phyloP scores from a whole-genome alignment of 345 rosid genomes.

The Hibiscus trionum region DNA sequence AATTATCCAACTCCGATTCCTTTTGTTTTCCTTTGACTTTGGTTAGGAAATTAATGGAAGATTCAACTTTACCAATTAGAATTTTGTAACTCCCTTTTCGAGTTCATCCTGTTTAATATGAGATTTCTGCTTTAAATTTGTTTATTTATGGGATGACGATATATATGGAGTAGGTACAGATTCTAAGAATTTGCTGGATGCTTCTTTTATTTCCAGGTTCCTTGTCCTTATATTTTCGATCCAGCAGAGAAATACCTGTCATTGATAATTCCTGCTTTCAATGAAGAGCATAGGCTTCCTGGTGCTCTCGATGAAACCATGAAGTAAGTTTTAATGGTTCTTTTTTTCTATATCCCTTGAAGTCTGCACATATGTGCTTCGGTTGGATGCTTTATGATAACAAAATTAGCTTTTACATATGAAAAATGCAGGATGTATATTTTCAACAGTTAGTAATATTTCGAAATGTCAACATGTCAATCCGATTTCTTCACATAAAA shows the following conservation, averaged over 20 bases:
- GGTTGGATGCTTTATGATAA: neutral
- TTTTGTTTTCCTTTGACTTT: neutral
- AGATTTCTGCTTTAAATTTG: neutral
- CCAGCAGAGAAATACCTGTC: constrained; percentile 84
- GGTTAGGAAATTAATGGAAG: neutral
- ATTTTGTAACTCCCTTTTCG: neutral
- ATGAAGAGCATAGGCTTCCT: constrained; percentile 91
- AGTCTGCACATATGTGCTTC: neutral
- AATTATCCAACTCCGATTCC: neutral
- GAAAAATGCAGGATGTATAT: neutral
- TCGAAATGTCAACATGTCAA: neutral
- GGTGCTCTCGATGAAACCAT: constrained; percentile 80
- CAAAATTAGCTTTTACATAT: neutral
- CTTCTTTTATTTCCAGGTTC: constrained; percentile 38
- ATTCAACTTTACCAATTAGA: neutral
- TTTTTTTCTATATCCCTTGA: neutral
- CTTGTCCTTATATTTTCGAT: constrained; percentile 50
- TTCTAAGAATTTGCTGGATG: neutral
- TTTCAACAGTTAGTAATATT: neutral
- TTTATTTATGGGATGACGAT: neutral
- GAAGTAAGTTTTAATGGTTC: constrained; percentile 40
- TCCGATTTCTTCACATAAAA: neutral
- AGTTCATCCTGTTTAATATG: neutral
- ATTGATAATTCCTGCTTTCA: constrained; percentile 78
- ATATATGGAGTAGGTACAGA: neutral